Percentiles rank a stretch among this genome's conserved stretches.
phyloP scores from a whole-genome alignment of 1,284 basidiomycete species.

The Ganoderma multipileum region DNA sequence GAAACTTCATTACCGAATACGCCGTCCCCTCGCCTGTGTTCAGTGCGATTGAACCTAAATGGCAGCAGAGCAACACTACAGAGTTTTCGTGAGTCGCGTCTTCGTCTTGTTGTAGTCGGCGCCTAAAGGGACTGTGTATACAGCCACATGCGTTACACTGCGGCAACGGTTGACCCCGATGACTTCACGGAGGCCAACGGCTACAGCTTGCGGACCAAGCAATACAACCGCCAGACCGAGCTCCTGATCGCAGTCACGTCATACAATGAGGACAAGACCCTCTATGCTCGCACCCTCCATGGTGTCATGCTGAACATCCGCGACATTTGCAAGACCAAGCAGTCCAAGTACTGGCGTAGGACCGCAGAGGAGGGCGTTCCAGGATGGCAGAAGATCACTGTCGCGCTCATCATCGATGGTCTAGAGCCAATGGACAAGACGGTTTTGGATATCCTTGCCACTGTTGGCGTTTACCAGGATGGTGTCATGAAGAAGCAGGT shows the following conservation, averaged over 20 bases:
- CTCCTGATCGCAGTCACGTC: slow-evolving; percentile 92
- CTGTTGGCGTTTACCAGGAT: slow-evolving; percentile 91
- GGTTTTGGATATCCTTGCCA: slow-evolving; percentile 87
- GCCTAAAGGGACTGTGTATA: background rate
- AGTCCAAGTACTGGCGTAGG: slow-evolving; percentile 92
- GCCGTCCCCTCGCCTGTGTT: slow-evolving; percentile 88
- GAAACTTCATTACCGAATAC: slow-evolving; percentile 92
- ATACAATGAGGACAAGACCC: slow-evolving; percentile 92
- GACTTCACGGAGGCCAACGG: slow-evolving; percentile 88
- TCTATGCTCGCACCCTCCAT: slow-evolving; percentile 92
- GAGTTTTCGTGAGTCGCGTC: slow-evolving; percentile 79
- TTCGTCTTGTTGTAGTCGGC: slow-evolving; percentile 7
- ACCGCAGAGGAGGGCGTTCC: slow-evolving; percentile 87
- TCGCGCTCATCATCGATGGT: slow-evolving; percentile 93
- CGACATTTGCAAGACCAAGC: slow-evolving; percentile 97
- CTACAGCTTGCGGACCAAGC: slow-evolving; percentile 82
- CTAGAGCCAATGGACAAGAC: slow-evolving; percentile 96
- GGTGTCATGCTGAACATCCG: slow-evolving; percentile 98
- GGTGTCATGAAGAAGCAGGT: slow-evolving; percentile 96
- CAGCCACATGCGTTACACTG: slow-evolving; percentile 91
- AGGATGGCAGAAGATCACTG: slow-evolving; percentile 93
- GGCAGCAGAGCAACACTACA: slow-evolving; percentile 71
- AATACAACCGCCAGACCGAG: slow-evolving; percentile 92
- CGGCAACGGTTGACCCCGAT: slow-evolving; percentile 94
- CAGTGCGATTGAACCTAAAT: slow-evolving; percentile 87